A percentile compares a stretch with the other conserved stretches of the same genome.
These are phyloP conservation scores for Liriodendron chinense DNA, from an alignment of 164 flowering plant genomes.

Conservation along the genomic window DNA sequence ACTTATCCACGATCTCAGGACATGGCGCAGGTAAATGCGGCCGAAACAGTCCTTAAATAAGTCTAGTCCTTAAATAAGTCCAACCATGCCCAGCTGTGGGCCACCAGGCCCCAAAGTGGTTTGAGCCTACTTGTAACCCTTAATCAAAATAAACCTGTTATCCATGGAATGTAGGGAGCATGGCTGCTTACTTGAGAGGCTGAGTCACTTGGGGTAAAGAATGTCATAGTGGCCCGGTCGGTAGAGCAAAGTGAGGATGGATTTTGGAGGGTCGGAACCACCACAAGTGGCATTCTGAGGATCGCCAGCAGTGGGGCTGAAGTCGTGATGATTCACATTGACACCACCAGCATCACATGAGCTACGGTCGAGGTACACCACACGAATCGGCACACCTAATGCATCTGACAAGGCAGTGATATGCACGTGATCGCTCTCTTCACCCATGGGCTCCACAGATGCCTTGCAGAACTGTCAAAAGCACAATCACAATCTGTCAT, in stretches of 20 bases:
- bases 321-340: conserved; percentile 91
- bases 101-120: neutral
- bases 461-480: conserved; percentile 82
- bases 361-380: conserved; percentile 93
- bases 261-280: conserved; percentile 27
- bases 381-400: conserved; percentile 89
- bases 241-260: conserved; percentile 75
- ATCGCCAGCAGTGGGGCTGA: conserved; percentile 37
- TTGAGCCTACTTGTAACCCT: neutral
- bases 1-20: neutral
- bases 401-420: conserved; percentile 92
- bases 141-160: neutral
- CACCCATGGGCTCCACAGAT: conserved; percentile 98
- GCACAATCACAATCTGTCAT: neutral
- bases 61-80: no score
- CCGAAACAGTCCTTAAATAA: neutral
- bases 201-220: conserved; percentile 63
- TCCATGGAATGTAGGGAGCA: neutral
- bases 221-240: conserved; percentile 98
- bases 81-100: neutral
- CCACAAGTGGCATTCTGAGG: conserved; percentile 20
- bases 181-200: conserved; percentile 5
- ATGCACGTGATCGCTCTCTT: conserved; percentile 98
- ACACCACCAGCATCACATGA: conserved; percentile 64
- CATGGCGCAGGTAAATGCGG: neutral